A percentile compares a stretch with the other conserved stretches of the same genome.
Conservation (phyloP, 169 alveolate genomes). For the Toxoplasma gondii region DNA sequence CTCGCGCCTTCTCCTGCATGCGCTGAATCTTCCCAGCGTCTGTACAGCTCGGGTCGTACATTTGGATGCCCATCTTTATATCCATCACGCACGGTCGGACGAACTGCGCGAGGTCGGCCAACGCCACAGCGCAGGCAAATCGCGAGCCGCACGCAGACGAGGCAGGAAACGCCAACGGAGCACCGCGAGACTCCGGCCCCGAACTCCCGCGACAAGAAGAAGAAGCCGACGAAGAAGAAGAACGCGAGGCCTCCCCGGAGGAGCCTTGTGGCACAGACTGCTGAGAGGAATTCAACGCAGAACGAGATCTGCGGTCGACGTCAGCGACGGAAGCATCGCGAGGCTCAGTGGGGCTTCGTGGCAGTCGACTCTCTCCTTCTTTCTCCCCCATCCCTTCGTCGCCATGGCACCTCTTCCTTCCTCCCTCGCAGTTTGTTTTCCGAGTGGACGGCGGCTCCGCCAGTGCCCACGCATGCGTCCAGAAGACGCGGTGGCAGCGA, state of each 20-base stretch:
- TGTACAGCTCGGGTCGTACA: background rate
- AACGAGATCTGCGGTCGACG: too few relatives aligned
- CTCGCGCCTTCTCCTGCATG: constrained; percentile 45
- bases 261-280: too few relatives aligned
- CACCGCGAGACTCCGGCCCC: too few relatives aligned
- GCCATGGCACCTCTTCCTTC: too few relatives aligned
- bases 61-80: constrained; percentile 42
- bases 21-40: constrained; percentile 1
- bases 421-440: background rate
- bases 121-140: constrained; percentile 18
- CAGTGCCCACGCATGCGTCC: constrained; percentile 8
- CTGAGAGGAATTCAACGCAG: too few relatives aligned
- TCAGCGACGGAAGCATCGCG: too few relatives aligned
- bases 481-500: constrained; percentile 27
- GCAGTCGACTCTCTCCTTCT: too few relatives aligned
- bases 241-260: too few relatives aligned
- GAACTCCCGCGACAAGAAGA: too few relatives aligned
- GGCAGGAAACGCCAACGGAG: background rate
- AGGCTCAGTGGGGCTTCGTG: too few relatives aligned
- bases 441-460: background rate
- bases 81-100: constrained; percentile 39
- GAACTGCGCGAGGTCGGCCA: constrained; percentile 23
- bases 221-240: too few relatives aligned
- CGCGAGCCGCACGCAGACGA: background rate
- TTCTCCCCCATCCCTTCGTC: too few relatives aligned